These are phyloP conservation scores for Naganishia sp. DNA, from an alignment of 1,284 basidiomycete genomes.

Conservation along the genomic window DNA sequence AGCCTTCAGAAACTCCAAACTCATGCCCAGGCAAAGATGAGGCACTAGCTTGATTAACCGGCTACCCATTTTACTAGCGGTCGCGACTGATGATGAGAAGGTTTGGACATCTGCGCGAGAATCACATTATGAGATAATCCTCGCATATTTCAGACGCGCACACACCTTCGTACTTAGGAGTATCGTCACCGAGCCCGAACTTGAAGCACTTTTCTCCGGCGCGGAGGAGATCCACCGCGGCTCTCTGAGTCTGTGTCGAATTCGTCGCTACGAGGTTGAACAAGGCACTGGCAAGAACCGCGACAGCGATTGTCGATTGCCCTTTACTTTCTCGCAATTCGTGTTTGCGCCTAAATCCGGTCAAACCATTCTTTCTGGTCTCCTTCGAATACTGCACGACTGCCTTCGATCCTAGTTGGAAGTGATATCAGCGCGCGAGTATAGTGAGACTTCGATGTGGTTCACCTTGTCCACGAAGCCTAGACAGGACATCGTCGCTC, in stretches of 20 bases:
- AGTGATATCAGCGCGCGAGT: neutral
- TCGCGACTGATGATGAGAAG: constrained; percentile 13
- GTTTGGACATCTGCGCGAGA: constrained; percentile 19
- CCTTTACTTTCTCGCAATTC: constrained; percentile 25
- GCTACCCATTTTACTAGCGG: constrained; percentile 14
- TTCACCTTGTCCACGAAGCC: constrained; percentile 26
- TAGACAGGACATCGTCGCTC: constrained; percentile 10
- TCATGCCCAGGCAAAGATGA: constrained; percentile 26
- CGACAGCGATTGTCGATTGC: constrained; percentile 25
- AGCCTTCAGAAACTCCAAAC: constrained; percentile 23
- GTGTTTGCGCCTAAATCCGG: constrained; percentile 8
- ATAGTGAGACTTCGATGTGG: neutral
- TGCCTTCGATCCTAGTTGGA: constrained; percentile 9
- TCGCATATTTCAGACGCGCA: neutral
- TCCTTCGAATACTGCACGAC: constrained; percentile 25
- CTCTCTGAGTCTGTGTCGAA: constrained; percentile 16
- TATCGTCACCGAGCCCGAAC: constrained; percentile 21
- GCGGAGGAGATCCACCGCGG: constrained; percentile 18
- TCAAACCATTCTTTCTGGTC: neutral
- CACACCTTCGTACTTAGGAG: constrained; percentile 30
- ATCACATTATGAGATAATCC: neutral
- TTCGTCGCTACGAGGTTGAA: constrained; percentile 27
- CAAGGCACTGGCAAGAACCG: constrained; percentile 23
- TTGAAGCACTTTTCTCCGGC: constrained; percentile 28
- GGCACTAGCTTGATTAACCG: constrained; percentile 22